phyloP scores from a whole-genome alignment of 1,284 basidiomycete species.

The Exsudoporus floridanus region DNA sequence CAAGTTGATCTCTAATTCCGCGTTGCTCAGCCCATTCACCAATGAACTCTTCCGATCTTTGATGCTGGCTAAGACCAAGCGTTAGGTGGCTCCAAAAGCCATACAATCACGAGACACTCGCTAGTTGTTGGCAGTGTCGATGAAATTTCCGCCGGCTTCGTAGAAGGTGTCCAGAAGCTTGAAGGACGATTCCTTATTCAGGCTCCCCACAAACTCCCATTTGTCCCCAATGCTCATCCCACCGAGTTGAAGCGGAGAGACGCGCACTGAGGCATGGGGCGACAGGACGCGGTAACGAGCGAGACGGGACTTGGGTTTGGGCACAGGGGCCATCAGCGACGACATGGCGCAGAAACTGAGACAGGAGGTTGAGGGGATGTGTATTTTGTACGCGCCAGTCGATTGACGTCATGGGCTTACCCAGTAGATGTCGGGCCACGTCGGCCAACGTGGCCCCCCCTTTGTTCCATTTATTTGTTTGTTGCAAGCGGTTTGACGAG shows the following conservation, averaged over 20 bases:
- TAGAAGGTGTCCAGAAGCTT: constrained; percentile 50
- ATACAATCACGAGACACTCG: constrained; percentile 11
- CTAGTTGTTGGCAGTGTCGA: constrained; percentile 56
- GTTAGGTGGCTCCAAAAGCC: background rate
- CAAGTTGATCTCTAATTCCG: constrained; percentile 52
- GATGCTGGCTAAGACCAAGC: constrained; percentile 43
- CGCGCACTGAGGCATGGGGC: constrained; percentile 41
- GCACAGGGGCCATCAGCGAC: background rate
- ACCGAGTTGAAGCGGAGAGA: constrained; percentile 53
- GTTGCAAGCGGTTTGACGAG: no score
- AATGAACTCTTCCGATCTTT: constrained; percentile 50
- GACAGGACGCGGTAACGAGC: constrained; percentile 44
- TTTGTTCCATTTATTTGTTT: no score
- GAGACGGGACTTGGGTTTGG: constrained; percentile 37
- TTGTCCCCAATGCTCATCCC: constrained; percentile 53
- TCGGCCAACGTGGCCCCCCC: no score
- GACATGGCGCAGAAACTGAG: constrained; percentile 7
- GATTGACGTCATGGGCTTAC: constrained; percentile 1
- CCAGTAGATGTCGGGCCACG: no score
- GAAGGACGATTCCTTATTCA: constrained; percentile 47
- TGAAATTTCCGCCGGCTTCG: constrained; percentile 53
- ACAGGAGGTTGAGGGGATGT: background rate
- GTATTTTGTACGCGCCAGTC: background rate
- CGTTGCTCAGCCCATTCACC: constrained; percentile 57
- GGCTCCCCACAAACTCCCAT: constrained; percentile 40